Conservation (phyloP, 2,329 filamentous ascomycete species). For the Verticillium nubilum region DNA sequence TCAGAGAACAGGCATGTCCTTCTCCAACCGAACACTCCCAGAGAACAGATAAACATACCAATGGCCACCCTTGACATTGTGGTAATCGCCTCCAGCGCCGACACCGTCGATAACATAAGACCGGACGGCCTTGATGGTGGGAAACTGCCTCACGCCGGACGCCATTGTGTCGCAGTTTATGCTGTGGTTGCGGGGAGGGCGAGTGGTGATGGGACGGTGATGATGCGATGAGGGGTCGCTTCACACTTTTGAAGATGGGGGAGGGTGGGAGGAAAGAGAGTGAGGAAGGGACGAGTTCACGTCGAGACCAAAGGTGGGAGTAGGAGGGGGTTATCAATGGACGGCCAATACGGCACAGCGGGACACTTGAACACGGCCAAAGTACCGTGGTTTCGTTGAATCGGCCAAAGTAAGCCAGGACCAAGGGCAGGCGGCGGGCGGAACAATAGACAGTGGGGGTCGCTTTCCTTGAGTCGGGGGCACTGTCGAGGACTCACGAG, state of each 20-base stretch:
- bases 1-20: not conserved
- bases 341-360: not conserved
- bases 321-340: not conserved
- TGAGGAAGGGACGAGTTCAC: not conserved
- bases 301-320: not conserved
- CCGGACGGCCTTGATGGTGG: conserved; percentile 69
- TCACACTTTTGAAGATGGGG: not conserved
- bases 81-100: conserved; percentile 68
- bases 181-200: not conserved
- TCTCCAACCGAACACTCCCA: not conserved
- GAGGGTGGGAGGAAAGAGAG: not conserved
- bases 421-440: not conserved
- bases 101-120: conserved; percentile 67
- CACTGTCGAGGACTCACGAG: not conserved
- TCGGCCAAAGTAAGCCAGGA: not conserved
- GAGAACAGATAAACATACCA: conserved; percentile 39
- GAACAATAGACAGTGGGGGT: not conserved
- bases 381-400: too few relatives aligned
- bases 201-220: not conserved
- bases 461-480: not conserved
- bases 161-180: conserved; percentile 29
- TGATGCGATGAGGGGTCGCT: not conserved
- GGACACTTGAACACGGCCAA: not conserved
- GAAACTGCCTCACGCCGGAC: conserved; percentile 52
- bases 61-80: conserved; percentile 77